Base-by-base conservation (phyloP, 345 rosid genomes). In the Citrus trifoliata region DNA sequence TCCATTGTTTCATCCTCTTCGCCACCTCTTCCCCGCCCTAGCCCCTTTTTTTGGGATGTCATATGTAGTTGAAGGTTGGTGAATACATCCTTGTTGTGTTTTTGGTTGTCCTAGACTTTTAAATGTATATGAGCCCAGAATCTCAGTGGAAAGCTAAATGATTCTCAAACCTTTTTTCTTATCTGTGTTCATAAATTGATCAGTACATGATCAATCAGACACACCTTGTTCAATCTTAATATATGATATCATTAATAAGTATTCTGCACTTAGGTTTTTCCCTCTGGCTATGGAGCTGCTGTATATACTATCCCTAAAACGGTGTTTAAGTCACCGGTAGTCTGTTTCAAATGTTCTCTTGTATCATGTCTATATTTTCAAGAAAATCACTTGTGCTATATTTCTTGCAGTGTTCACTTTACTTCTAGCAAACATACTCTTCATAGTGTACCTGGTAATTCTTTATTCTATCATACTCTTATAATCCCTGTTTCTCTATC, bases 401-500 rank as follows among this genome's bases (percentile, higher is more conserved):
- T 53, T 76, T 66, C 14, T 14, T 12, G 8, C 24, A 13, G n/a
- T 32, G 10, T 14, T 28, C 9, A 81, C 70, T 74, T 58, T 59
- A 35, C 38, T 61, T 74, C 68, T 79, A 42, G 16, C 16, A 1
- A 42, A 42, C 51, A 42, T 14, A 42, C 51, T 42, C 16, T 12
- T 42, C 51, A 8, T 21, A 25, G n/a, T 21, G 38, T 33, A 33
- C 13, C 37, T 3, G 8, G 55, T 30, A 6, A 14, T 27, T 48
- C 18, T 16, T 67, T 60, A 37, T 78, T 72, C 72, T 37, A 24
- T 72, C 28, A 30, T 40, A 30, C 55, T 73, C 40, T 21, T 74
- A 53, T 8, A 30, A 12, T 27, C 30, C 10, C 25, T 51, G 46
- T 79, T 79, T 59, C 70, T 79, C 80, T 78, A 60, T 74, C 51